These are phyloP conservation scores for Scopulariopsis brevicaulis DNA, from an alignment of 2,329 filamentous ascomycete species.

Conservation along the genomic window DNA sequence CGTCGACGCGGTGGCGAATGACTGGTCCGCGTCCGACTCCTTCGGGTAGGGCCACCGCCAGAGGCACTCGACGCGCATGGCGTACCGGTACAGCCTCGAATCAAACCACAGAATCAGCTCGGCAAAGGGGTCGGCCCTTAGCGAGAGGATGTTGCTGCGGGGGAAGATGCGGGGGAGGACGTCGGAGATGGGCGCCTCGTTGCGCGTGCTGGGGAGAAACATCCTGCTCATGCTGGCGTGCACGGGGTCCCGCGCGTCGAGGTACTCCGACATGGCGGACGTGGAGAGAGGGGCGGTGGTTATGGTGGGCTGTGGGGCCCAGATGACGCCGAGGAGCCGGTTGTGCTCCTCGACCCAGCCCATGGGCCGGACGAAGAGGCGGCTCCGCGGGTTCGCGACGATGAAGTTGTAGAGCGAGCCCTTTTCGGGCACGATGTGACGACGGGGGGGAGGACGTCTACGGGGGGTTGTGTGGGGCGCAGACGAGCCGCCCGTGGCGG, in stretches of 20 bases:
- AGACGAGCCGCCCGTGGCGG: neutral
- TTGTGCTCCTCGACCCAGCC: constrained; percentile 43
- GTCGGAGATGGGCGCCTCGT: constrained; percentile 27
- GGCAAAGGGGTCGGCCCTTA: constrained; percentile 14
- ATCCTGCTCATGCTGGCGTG: neutral
- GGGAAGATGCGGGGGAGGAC: constrained; percentile 34
- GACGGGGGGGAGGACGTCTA: neutral
- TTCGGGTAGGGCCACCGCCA: constrained; percentile 28
- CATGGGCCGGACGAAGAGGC: constrained; percentile 40
- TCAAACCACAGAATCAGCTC: constrained; percentile 41
- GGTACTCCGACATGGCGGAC: constrained; percentile 24
- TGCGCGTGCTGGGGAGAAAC: neutral
- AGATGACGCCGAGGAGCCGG: constrained; percentile 32
- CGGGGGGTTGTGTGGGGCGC: neutral
- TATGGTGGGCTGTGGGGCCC: constrained; percentile 22
- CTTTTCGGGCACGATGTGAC: constrained; percentile 6
- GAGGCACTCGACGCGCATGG: constrained; percentile 34
- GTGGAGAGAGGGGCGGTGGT: constrained; percentile 22
- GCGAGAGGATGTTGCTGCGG: constrained; percentile 14
- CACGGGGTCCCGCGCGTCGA: neutral
- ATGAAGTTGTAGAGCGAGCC: constrained; percentile 42
- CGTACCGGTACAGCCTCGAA: constrained; percentile 27
- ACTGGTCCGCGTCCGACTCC: constrained; percentile 3
- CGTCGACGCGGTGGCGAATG: constrained; percentile 23
- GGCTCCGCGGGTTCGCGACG: constrained; percentile 30